These are phyloP conservation scores for Penicillium rolfsii DNA, from an alignment of 2,329 filamentous ascomycete species.

Conservation along the genomic window DNA sequence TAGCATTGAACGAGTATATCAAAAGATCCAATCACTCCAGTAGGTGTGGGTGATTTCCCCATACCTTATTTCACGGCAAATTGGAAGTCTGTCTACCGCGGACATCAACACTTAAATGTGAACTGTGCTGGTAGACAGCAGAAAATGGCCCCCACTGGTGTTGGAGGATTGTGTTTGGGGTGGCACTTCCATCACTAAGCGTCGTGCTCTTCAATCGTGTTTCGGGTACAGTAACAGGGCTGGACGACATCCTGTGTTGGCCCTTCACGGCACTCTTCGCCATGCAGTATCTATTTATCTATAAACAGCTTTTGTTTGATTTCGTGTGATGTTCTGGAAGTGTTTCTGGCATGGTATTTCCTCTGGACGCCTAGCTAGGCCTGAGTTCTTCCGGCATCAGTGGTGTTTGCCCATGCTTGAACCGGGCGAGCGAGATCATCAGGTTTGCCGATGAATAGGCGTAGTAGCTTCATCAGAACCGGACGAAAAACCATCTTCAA, in stretches of 20 bases:
- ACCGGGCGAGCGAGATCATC: neutral
- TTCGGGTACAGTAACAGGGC: neutral
- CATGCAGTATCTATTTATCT: neutral
- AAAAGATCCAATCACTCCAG: neutral
- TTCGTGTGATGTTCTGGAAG: neutral
- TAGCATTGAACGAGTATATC: neutral
- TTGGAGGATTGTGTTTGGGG: neutral
- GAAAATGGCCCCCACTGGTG: neutral
- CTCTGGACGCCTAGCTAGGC: neutral
- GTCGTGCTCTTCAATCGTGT: neutral
- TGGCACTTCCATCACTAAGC: neutral
- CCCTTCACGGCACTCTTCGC: neutral
- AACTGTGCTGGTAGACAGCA: too few species aligned
- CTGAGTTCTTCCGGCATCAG: neutral
- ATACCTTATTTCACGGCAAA: neutral
- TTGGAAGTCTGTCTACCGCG: neutral
- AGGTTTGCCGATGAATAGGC: neutral
- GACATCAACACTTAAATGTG: too few species aligned
- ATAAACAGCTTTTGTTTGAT: neutral
- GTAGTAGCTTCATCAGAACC: neutral
- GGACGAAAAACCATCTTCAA: neutral
- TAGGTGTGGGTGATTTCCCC: neutral
- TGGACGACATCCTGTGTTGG: neutral
- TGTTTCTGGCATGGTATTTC: neutral
- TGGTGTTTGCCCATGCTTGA: neutral